Conservation (phyloP, 2,329 filamentous ascomycete genomes). For the Magnaporthiopsis rhizophila region DNA sequence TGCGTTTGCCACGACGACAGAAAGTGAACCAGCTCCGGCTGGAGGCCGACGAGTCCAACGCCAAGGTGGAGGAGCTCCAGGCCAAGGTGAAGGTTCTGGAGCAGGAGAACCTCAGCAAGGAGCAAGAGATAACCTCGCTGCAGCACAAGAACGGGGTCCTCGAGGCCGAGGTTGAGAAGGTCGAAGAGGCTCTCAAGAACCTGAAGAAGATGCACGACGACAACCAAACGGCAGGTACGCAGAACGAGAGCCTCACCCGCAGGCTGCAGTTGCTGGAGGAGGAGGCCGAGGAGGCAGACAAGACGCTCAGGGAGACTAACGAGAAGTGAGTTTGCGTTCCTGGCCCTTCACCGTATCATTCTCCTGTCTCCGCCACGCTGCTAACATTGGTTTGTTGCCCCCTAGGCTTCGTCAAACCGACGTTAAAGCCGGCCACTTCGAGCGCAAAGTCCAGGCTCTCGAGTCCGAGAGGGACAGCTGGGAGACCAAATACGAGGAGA, state of each 20-base stretch:
- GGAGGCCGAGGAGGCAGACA: slow-evolving; percentile 93
- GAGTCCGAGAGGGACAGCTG: slow-evolving; percentile 87
- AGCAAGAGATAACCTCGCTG: slow-evolving; percentile 95
- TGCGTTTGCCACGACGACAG: slow-evolving; percentile 35
- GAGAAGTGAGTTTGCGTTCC: slow-evolving; percentile 72
- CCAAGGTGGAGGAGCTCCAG: slow-evolving; percentile 82
- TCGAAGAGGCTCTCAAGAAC: slow-evolving; percentile 75
- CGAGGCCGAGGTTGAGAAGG: slow-evolving; percentile 85
- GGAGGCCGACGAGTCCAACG: slow-evolving; percentile 79
- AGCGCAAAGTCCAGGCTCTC: slow-evolving; percentile 97
- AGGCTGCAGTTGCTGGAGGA: slow-evolving; percentile 95
- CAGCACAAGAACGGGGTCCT: slow-evolving; percentile 92
- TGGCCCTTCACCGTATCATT: background rate
- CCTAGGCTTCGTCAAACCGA: slow-evolving; percentile 93
- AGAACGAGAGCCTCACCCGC: slow-evolving; percentile 86
- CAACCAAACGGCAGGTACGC: slow-evolving; percentile 72
- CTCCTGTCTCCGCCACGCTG: background rate
- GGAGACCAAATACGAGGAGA: slow-evolving; percentile 98
- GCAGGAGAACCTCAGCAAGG: slow-evolving; percentile 91
- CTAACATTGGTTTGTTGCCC: slow-evolving; percentile 14
- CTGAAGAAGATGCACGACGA: slow-evolving; percentile 81
- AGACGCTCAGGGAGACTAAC: slow-evolving; percentile 92
- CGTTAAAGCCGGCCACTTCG: slow-evolving; percentile 97
- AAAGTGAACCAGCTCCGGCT: slow-evolving; percentile 93
- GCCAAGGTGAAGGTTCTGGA: slow-evolving; percentile 79